Evolutionary conservation across 164 flowering plant genomes (phyloP).

Genomic region (Paratinospora sagittata): DNA sequence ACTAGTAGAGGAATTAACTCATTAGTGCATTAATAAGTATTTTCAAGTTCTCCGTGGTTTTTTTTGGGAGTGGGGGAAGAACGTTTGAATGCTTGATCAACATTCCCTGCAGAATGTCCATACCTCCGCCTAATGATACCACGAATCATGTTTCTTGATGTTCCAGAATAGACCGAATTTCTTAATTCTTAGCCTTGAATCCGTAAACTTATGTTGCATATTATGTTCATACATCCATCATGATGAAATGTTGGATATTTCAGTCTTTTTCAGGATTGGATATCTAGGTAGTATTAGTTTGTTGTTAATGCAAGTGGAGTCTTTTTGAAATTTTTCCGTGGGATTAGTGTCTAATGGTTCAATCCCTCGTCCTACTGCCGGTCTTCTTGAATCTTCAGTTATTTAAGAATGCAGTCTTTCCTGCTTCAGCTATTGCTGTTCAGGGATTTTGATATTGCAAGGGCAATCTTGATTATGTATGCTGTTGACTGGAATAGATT

Average conservation of each 20-base stretch:
- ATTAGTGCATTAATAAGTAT: neutral
- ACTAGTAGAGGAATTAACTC: neutral
- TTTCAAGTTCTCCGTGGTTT: neutral
- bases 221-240: neutral
- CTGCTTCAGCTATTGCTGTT: neutral
- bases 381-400: neutral
- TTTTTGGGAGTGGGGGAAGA: neutral
- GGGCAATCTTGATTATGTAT: neutral
- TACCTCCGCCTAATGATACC: neutral
- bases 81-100: no score
- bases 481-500: conserved; percentile 39
- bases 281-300: neutral
- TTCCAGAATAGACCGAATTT: neutral
- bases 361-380: neutral
- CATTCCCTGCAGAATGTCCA: no score
- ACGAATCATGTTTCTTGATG: neutral
- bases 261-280: neutral
- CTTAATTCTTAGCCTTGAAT: neutral
- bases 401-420: neutral
- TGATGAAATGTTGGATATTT: neutral
- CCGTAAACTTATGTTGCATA: neutral
- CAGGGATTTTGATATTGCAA: neutral
- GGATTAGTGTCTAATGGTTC: neutral
- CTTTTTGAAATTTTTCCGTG: neutral
- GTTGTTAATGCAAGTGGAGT: neutral